A percentile compares a stretch with the other conserved stretches of the same genome.
phyloP scores from a whole-genome alignment of 1,139 yeast species.

The Wickerhamomyces sp. region DNA sequence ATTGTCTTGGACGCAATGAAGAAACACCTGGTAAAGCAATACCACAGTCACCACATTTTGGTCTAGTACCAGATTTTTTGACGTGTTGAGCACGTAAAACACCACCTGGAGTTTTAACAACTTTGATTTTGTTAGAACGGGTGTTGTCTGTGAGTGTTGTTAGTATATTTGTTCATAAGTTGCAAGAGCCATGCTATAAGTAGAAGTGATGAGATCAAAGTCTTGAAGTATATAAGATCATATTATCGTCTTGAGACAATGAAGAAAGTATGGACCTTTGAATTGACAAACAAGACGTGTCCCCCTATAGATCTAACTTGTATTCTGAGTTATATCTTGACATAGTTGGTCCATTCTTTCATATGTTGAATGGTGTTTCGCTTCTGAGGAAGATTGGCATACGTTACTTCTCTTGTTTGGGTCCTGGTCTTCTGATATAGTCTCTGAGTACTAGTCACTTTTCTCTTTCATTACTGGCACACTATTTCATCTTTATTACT shows the following conservation, averaged over 20 bases:
- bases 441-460: no score
- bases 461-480: no score
- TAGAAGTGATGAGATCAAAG: not conserved
- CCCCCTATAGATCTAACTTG: no score
- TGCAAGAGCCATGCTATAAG: not conserved
- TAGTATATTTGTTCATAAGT: conserved; percentile 29
- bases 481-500: not conserved
- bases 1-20: conserved; percentile 95
- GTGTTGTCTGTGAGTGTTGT: conserved; percentile 73
- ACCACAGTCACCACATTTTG: conserved; percentile 99
- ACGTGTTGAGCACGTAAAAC: conserved; percentile 95
- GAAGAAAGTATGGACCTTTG: not conserved
- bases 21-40: conserved; percentile 85
- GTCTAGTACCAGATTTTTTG: conserved; percentile 92
- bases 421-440: no score
- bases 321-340: no score
- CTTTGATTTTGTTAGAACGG: conserved; percentile 98
- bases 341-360: no score
- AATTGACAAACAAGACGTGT: no score
- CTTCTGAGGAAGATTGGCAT: no score
- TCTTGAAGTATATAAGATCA: not conserved
- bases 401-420: no score
- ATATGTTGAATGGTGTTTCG: no score
- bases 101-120: conserved; percentile 99
- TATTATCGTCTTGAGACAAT: not conserved